A percentile compares a stretch with the other conserved stretches of the same genome.
Conservation (phyloP, 2,329 filamentous ascomycete genomes). For the Capronia coronata region DNA sequence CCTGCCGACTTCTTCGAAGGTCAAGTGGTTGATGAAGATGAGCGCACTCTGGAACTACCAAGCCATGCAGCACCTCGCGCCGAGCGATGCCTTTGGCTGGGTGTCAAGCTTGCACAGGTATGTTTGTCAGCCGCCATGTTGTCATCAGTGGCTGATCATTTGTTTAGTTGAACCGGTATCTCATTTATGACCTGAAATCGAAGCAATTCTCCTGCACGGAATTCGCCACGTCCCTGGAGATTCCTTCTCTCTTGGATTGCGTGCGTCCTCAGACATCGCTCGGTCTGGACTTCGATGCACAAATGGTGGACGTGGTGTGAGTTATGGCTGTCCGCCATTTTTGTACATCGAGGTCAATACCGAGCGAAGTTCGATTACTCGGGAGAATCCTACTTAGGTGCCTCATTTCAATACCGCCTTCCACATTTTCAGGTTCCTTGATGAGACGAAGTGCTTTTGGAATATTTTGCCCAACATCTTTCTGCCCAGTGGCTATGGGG, state of each 20-base stretch:
- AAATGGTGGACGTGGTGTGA: slow-evolving; percentile 12
- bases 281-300: slow-evolving; percentile 5
- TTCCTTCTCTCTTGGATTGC: slow-evolving; percentile 7
- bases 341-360: background rate
- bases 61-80: slow-evolving; percentile 45
- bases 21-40: slow-evolving; percentile 49
- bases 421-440: too few species aligned
- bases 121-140: slow-evolving; percentile 17
- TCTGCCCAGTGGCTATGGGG: too few species aligned
- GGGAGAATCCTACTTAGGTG: too few species aligned
- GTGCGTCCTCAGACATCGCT: slow-evolving; percentile 10
- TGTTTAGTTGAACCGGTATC: slow-evolving; percentile 33
- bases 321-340: background rate
- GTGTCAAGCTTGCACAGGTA: slow-evolving; percentile 40
- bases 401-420: too few species aligned
- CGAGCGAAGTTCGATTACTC: too few species aligned
- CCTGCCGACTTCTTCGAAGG: slow-evolving; percentile 47
- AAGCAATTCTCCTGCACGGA: slow-evolving; percentile 33
- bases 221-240: slow-evolving; percentile 11
- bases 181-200: slow-evolving; percentile 33
- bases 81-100: slow-evolving; percentile 49
- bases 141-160: background rate
- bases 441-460: too few species aligned
- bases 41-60: slow-evolving; percentile 46
- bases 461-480: too few species aligned